Evolutionary conservation across 768 basidiomycete genomes (phyloP).

Genomic region (Tephrocybe sp.): DNA sequence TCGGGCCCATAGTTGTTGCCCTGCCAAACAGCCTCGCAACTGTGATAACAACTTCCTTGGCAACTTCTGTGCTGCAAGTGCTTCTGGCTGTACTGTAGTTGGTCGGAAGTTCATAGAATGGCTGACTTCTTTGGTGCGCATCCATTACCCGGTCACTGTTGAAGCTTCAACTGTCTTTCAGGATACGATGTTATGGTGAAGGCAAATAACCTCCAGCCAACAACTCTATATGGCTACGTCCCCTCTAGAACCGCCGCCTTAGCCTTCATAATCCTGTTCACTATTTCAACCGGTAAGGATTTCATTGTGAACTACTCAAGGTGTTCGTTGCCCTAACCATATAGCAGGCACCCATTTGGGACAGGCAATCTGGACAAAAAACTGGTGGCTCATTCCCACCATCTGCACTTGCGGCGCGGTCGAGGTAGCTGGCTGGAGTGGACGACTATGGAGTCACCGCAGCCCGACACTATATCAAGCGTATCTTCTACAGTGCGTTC

Average conservation of each 20-base stretch:
- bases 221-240: constrained; percentile 34
- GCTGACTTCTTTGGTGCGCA: neutral
- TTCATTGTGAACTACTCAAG: neutral
- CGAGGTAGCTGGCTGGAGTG: constrained; percentile 59
- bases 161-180: neutral
- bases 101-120: no score
- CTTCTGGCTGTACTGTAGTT: no score
- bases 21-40: no score
- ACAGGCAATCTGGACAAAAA: constrained; percentile 42
- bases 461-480: constrained; percentile 22
- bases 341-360: constrained; percentile 42
- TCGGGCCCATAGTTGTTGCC: no score
- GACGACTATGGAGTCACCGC: constrained; percentile 49
- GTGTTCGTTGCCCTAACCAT: neutral
- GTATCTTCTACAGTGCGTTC: constrained; percentile 41
- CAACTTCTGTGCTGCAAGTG: no score
- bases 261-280: constrained; percentile 39
- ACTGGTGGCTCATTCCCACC: constrained; percentile 57
- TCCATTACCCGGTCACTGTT: neutral
- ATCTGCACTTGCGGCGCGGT: constrained; percentile 43
- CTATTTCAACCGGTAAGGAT: constrained; percentile 34
- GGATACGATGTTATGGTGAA: neutral
- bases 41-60: no score
- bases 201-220: neutral
- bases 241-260: constrained; percentile 38